These are phyloP conservation scores for Cicer yamashitae DNA, from an alignment of 306 rosid species.

Conservation along the genomic window DNA sequence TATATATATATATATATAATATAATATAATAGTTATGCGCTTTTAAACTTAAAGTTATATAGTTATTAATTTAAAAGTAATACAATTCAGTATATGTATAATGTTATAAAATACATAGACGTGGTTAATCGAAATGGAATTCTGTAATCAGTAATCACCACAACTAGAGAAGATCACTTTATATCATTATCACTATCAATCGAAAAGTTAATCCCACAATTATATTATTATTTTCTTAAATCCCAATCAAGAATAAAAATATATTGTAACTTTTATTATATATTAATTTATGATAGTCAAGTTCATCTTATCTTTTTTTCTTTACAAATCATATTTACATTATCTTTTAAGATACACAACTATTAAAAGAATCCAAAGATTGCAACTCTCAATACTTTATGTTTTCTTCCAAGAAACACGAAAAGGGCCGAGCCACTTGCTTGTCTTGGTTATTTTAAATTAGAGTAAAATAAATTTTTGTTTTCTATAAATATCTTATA, in stretches of 20 bases:
- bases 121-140: conserved; percentile 18
- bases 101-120: not conserved
- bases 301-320: not conserved
- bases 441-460: conserved; percentile 10
- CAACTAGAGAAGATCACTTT: not conserved
- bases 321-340: no score
- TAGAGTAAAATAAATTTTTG: no score
- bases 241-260: not conserved
- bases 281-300: not conserved
- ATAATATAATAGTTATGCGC: not conserved
- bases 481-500: no score
- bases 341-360: not conserved
- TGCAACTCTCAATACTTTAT: conserved; percentile 7
- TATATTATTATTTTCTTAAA: not conserved
- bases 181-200: not conserved
- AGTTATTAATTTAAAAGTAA: not conserved
- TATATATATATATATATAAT: no score
- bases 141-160: not conserved
- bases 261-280: not conserved
- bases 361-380: conserved; percentile 13
- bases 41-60: conserved; percentile 3
- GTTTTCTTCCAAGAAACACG: conserved; percentile 46
- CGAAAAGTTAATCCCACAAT: not conserved
- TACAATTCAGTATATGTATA: not conserved
- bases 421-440: conserved; percentile 43